Evolutionary conservation across 2,329 filamentous ascomycete species (phyloP), one percentile per base, ranked within the genome.

Genomic region (Fusarium sp.): DNA sequence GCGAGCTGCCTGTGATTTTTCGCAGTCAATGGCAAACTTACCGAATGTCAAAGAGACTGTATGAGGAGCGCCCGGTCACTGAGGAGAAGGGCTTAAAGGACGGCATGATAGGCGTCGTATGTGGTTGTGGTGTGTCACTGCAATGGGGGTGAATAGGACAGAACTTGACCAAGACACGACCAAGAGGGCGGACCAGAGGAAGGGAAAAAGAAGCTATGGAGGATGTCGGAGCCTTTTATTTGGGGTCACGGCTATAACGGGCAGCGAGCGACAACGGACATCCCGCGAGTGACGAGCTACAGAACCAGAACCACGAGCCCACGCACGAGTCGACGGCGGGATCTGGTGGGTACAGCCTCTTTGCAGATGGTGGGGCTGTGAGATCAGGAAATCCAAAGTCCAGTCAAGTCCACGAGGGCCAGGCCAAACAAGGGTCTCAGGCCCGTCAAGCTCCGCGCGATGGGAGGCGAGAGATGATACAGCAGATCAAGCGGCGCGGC

Each of bases 1-100:
- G 11, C 42, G 11, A 11, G 29, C 18, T 20, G 61, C 34, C 34
- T 45, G 38, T 24, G 62, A 40, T n/a, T 31, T 47, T 47, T 62
- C 24, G 20, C 56, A 31, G 22, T 20, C 22, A 18, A 38, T 22
- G 60, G 42, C 18, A 59, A 34, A 78, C 87, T 75, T 82, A 90
- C 88, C 89, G 87, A 73, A 90, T 89, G 76, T 90, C 88, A 77
- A 90, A 90, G 52, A 90, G 84, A 24, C 87, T 87, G 73, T 85
- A 87, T 60, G 84, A 85, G 77, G 85, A 84, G 74, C 86, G 87
- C 69, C 86, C 86, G 20, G 85, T 86, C 74, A 88, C 86, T 45
- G 86, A 84, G 22, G 84, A 84, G 76, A 90, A 89, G 54, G 87
- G 87, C 66, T 89, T 89, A 73, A 90, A 89, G 29, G 86, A 88